These are phyloP conservation scores for Aquanectria penicillioides DNA, from an alignment of 2,329 filamentous ascomycete species.

Conservation along the genomic window DNA sequence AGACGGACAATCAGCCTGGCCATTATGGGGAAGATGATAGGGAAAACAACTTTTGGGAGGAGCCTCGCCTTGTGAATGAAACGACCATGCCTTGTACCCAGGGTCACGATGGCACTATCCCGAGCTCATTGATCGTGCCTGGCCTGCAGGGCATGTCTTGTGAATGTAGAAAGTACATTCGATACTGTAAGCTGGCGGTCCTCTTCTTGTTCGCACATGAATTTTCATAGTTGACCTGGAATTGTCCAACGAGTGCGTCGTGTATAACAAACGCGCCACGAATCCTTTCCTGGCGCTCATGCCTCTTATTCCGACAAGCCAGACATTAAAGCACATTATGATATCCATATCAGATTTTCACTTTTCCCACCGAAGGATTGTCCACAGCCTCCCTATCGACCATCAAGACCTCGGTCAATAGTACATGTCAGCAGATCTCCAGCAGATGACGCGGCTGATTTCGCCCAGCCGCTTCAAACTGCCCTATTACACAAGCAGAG, in stretches of 20 bases:
- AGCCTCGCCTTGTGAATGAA: too few relatives aligned
- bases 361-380: constrained; percentile 15
- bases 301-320: constrained; percentile 19
- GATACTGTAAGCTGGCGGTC: constrained; percentile 12
- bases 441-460: not conserved
- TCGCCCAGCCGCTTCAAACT: not conserved
- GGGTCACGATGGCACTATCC: too few relatives aligned
- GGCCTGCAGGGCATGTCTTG: constrained; percentile 21
- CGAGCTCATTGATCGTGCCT: constrained; percentile 16
- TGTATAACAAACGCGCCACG: constrained; percentile 16
- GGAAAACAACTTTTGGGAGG: constrained; percentile 16
- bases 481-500: constrained; percentile 21
- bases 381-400: too few relatives aligned
- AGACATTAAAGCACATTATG: constrained; percentile 19
- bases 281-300: constrained; percentile 24
- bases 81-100: too few relatives aligned
- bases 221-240: constrained; percentile 14
- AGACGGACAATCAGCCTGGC: constrained; percentile 24
- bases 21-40: constrained; percentile 21
- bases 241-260: constrained; percentile 24
- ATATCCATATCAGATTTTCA: constrained; percentile 24
- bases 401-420: too few relatives aligned
- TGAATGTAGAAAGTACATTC: constrained; percentile 23
- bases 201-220: not conserved
- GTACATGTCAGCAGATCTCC: too few relatives aligned